Base-by-base conservation (phyloP, 1,284 basidiomycete species). In the Sanghuangporus sanghuang region DNA sequence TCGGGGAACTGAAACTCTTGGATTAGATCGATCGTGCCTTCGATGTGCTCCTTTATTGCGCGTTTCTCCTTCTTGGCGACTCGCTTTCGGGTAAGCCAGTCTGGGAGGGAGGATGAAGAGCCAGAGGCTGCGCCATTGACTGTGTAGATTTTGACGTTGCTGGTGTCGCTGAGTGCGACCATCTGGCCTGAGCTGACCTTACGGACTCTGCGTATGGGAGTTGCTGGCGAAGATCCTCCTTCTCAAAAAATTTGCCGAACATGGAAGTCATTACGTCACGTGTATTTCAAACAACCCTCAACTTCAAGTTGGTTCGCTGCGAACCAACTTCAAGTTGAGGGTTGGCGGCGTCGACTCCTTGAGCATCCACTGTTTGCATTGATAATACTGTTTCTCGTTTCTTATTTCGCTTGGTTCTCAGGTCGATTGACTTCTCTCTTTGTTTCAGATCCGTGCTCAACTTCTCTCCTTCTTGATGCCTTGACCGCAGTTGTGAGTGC, bases 1-100 rank as follows among this genome's bases (percentile, higher is more conserved):
- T 98, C 95, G 8, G 97, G 96, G 68, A 99, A 99, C 71, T 96
- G 93, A 74, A 99, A 97, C 68, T 96, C 92, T 73, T 97, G 95
- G 54, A 96, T 89, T 67, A 96, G 88, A 73, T 96, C 92, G 69
- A 96, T 85, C 46, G 86, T 84, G 1, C 89, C 87, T 71, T 93
- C 87, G 42, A 90, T 75, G 59, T 88, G 87, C 69, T 93, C 90
- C 64, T 83, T 78, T 3, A 79, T 70, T 0, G 81, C 81, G 53
- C 87, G 81, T 72, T 89, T 90, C 7, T 85, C 82, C 70, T 86
- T 87, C 67, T 78, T 82, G 40, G 72, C 69, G 65, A 81, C 79
- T 40, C 90, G 82, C 72, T 93, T 92, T 56, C 86, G 83, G 7
- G 85, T 90, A 52, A 95, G 82, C 93, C 93, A 96, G 77, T 95